Evolutionary conservation across 83 land plant species (phyloP).

Genomic region (Picea engelmannii): DNA sequence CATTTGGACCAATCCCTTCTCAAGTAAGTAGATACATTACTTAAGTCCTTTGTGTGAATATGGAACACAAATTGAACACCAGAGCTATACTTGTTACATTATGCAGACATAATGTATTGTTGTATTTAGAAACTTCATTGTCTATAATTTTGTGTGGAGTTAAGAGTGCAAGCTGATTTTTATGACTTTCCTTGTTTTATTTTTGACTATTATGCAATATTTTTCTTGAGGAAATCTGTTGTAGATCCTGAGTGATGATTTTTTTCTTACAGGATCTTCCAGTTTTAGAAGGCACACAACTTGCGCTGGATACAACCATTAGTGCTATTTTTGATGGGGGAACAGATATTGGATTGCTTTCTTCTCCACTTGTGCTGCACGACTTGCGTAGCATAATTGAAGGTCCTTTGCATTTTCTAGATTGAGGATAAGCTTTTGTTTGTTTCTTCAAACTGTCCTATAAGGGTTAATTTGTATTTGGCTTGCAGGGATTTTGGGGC

Average conservation of each 20-base stretch:
- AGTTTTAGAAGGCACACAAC: constrained; percentile 75
- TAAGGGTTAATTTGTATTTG: constrained; percentile 9
- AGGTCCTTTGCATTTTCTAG: constrained; percentile 32
- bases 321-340: constrained; percentile 63
- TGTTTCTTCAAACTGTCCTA: background rate
- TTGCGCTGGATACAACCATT: constrained; percentile 72
- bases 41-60: background rate
- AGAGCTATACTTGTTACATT: background rate
- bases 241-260: background rate
- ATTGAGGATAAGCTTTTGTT: background rate
- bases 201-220: background rate
- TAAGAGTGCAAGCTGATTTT: background rate
- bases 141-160: background rate
- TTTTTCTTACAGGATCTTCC: constrained; percentile 50
- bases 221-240: background rate
- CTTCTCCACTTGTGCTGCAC: no score
- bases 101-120: background rate
- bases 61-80: background rate
- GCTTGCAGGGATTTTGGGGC: constrained; percentile 66
- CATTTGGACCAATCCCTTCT: constrained; percentile 26
- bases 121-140: constrained; percentile 4
- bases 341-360: background rate
- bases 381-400: constrained; percentile 26
- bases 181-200: background rate
- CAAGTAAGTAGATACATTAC: constrained; percentile 30